Base-by-base conservation (phyloP, 1,139 yeast genomes). In the Hyphopichia fennica region DNA sequence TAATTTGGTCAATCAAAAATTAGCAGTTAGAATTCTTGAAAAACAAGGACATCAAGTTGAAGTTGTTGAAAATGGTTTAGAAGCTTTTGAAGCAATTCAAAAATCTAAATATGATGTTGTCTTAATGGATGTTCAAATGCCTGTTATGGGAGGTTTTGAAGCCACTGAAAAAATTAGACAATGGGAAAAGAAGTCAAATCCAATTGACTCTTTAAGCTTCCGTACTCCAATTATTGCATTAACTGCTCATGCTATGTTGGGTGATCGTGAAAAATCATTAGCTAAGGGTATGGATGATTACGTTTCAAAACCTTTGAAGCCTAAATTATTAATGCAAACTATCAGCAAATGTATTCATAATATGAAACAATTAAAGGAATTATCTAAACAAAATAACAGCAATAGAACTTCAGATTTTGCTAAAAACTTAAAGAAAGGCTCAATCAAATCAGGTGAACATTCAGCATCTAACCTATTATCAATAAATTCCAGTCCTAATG, bases 71-170 rank as follows among this genome's bases (percentile, higher is more conserved):
- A 88, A 88, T 59, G 96, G 96, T 11, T 69, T 81, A 45, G 90
- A 87, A 54, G 96, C 96, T 0, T 79, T 79, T 53, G 89, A 87
- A 50, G 91, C 91, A 0, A 82, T 87, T 35, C 76, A 82, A 58
- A 81, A 79, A 60, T 64, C 56, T 33, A 73, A 78, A 35, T 87
- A 82, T 60, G 96, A 88, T 57, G 93, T 85, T 39, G 88, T 88
- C 14, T 75, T 88, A 51, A 88, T 88, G 96, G 96, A 88, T 68
- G 96, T 88, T 34, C 96, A 88, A 63, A 88, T 88, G 96, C 96
- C 96, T 6, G 89, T 87, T 8, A 87, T 88, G 95, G 95, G 96
- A 36, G 96, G 96, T 0, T 88, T 88, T 60, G 96, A 88, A 58
- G 95, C 96, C 3, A 87, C 96, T 1, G 88, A 85, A 44, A 79